A percentile compares a stretch with the other conserved stretches of the same genome.
Evolutionary conservation across 1,284 basidiomycete species (phyloP).

Genomic region (Sphaerobolus stellatus): DNA sequence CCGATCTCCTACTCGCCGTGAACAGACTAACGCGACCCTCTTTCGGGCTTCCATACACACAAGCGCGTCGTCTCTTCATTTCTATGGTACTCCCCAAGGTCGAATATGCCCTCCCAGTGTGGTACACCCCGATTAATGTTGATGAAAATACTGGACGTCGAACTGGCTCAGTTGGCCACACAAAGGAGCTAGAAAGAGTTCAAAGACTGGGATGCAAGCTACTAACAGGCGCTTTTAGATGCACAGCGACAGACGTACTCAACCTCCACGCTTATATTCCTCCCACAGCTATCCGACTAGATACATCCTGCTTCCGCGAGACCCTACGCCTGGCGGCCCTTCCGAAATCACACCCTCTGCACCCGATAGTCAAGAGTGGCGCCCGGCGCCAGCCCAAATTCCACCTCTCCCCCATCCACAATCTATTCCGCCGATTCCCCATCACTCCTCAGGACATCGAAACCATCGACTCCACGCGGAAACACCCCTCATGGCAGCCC

Average conservation of each 20-base stretch:
- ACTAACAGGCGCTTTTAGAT: slow-evolving; percentile 35
- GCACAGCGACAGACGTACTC: slow-evolving; percentile 32
- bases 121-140: background rate
- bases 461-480: slow-evolving; percentile 1
- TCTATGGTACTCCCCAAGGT: slow-evolving; percentile 10
- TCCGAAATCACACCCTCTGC: slow-evolving; percentile 33
- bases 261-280: slow-evolving; percentile 33
- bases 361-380: slow-evolving; percentile 14
- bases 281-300: slow-evolving; percentile 29
- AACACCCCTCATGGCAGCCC: background rate
- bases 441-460: slow-evolving; percentile 18
- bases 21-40: slow-evolving; percentile 1
- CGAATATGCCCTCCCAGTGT: slow-evolving; percentile 6
- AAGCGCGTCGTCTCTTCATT: slow-evolving; percentile 3
- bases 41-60: background rate
- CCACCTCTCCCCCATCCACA: slow-evolving; percentile 20
- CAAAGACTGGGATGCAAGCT: slow-evolving; percentile 33
- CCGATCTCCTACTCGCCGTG: background rate
- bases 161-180: slow-evolving; percentile 2
- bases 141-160: background rate
- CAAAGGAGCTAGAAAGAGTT: slow-evolving; percentile 20
- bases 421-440: slow-evolving; percentile 17
- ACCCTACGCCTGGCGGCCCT: slow-evolving; percentile 33
- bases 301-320: slow-evolving; percentile 25
- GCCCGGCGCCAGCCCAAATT: slow-evolving; percentile 9